Evolutionary conservation across 768 basidiomycete genomes (phyloP), one percentile per base, ranked within the genome.

Genomic region (Agaricus sinodeliciosus): DNA sequence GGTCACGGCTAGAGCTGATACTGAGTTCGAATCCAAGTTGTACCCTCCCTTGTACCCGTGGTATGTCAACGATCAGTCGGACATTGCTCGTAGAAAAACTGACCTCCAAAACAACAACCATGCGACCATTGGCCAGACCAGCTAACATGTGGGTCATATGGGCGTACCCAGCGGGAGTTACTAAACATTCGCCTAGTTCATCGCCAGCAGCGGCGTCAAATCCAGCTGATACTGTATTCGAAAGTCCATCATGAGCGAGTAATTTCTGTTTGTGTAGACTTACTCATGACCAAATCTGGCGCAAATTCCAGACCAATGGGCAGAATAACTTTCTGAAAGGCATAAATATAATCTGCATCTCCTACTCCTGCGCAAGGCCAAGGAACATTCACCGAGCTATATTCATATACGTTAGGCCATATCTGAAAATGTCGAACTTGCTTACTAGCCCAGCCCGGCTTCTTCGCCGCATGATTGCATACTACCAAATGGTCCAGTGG

Each of bases 81-180:
- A 31, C 41, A 34, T 26, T 19, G 5, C 3, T 22, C 19, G 35
- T n/a, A n/a, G 25, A 1, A 26, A n/a, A 34, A 53, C 72, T 44
- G 52, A 95, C 95, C 80, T 99, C 96, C 39, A 99, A 79, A 1
- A 93, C 94, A 27, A 95, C 92, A 9, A 95, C 90, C 13, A 99
- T 61, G 60, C 84, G 88, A 2, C 96, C 96, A 7, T 81, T 80
- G 19, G 95, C 95, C 15, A 99, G 74, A 18, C 87, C 82, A 37
- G 84, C 80, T 8, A 99, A 76, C 92, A 99, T 95, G 63, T 97
- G 90, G 5, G 96, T 96, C 94, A 99, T 98, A 61, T 98, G 96
- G 0, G 93, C 93, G 66, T 93, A 99, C 4, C 94, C 96, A 15
- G 84, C 79, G 0, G 96, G 96, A 4, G 90, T 79, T 55, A 99